Base-by-base conservation (phyloP, 2,329 filamentous ascomycete genomes). In the Penicillium corylophilum region DNA sequence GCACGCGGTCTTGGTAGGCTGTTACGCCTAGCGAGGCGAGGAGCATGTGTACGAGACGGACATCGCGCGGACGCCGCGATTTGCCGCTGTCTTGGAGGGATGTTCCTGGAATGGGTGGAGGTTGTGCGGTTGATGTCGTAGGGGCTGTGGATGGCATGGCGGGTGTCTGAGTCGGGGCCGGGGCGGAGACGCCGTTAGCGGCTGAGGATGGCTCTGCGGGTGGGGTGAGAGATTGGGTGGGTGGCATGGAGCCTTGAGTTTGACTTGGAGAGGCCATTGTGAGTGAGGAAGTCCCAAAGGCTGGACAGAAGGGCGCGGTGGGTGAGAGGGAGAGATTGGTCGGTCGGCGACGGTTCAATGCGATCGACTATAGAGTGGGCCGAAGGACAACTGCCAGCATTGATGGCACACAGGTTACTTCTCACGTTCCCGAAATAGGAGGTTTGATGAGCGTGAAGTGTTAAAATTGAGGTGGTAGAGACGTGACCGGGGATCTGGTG, bases 1-100 rank as follows among this genome's bases (percentile, higher is more conserved):
- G 77, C 0, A 79, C 76, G n/a, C 77, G 75, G 58, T 79, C 77
- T 66, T 79, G 77, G 63, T 79, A 79, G 13, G 76, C 70, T 15
- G 70, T 75, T 40, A 79, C 74, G 33, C 77, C 77, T 22, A 76
- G 71, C 1, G 74, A 74, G 47, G 75, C 72, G 43, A 79, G 75
- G 38, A 79, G 70, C 65, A 79, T 77, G 56, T 79, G 77, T 42
- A 79, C 74, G 46, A 79, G 66, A 20, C 77, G 76, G 39, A 77
- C 74, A 59, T 79, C 77, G 57, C 77, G 74, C 22, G 77, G 77
- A 16, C 76, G 69, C 47, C 73, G 72, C 18, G 74, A 73, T 52
- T 74, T 77, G 12, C 76, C 76, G 49, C 67, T 69, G 57, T 79
- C 77, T 65, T 72, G 71, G 5, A 76, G 57, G 0, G 75, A 77